Conservation (phyloP, 768 basidiomycete genomes). For the Lactarius trivialis region DNA sequence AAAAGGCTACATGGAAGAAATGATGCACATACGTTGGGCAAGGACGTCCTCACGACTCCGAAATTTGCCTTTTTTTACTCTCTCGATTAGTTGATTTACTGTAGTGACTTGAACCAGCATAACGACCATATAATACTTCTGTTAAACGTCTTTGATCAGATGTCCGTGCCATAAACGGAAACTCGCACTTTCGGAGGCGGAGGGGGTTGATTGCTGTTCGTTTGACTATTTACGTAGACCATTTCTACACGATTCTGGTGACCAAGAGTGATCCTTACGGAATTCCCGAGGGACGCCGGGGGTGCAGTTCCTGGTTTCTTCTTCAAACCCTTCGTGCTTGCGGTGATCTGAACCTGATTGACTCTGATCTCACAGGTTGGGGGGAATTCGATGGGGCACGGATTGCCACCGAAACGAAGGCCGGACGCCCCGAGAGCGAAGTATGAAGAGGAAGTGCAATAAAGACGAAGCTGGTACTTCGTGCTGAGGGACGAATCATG, state of each 20-base stretch:
- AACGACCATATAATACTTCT: conserved; percentile 85
- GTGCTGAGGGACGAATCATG: conserved; percentile 35
- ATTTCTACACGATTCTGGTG: conserved; percentile 71
- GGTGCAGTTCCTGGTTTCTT: conserved; percentile 93
- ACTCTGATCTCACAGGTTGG: conserved; percentile 87
- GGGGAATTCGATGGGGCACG: conserved; percentile 85
- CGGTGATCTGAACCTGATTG: conserved; percentile 59
- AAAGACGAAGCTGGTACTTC: conserved; percentile 76
- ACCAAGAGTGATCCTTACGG: conserved; percentile 38
- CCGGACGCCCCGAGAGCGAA: conserved; percentile 44
- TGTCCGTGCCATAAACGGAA: neutral
- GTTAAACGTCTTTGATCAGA: neutral
- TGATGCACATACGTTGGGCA: conserved; percentile 51
- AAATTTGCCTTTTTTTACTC: conserved; percentile 61
- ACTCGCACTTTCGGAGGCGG: conserved; percentile 57
- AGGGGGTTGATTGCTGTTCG: conserved; percentile 44
- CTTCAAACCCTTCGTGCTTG: conserved; percentile 86
- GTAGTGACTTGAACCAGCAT: conserved; percentile 77
- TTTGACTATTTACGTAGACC: conserved; percentile 79
- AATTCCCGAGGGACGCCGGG: conserved; percentile 62
- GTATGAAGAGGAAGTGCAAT: conserved; percentile 81
- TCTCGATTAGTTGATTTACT: conserved; percentile 63
- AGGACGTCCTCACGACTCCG: conserved; percentile 57
- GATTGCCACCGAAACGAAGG: conserved; percentile 45
- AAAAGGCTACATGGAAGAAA: neutral